Evolutionary conservation across 1,284 basidiomycete genomes (phyloP).

Genomic region (Microbotryomycetes sp.): DNA sequence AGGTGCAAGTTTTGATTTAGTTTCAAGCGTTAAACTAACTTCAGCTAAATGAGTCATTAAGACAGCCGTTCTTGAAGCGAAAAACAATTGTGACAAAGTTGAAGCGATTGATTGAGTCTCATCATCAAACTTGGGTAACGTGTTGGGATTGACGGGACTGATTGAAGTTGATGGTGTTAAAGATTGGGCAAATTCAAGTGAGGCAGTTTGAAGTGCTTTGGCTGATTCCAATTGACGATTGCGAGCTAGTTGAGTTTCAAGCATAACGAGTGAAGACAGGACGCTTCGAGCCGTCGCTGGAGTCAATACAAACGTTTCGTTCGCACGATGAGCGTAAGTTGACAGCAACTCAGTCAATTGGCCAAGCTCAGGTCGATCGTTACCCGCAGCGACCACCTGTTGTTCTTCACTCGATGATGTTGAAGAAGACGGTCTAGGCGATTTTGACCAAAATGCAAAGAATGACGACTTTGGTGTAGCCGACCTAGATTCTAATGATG

Average conservation of each 20-base stretch:
- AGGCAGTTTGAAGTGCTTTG: constrained; percentile 6
- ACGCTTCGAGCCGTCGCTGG: constrained; percentile 22
- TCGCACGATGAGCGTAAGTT: not conserved
- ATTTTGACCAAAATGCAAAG: constrained; percentile 32
- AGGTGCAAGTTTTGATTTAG: not conserved
- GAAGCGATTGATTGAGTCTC: constrained; percentile 1
- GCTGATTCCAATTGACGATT: constrained; percentile 9
- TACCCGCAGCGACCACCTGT: too few species aligned
- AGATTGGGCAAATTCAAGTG: constrained; percentile 13
- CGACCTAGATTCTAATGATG: too few species aligned
- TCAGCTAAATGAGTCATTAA: constrained; percentile 29
- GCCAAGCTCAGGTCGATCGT: constrained; percentile 14
- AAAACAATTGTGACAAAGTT: not conserved
- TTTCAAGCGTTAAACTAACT: constrained; percentile 18
- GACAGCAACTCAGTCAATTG: constrained; percentile 16
- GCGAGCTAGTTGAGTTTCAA: constrained; percentile 30
- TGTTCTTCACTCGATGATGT: not conserved
- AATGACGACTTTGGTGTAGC: constrained; percentile 16
- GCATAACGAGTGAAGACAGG: constrained; percentile 21
- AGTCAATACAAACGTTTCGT: too few species aligned
- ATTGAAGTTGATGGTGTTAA: constrained; percentile 2
- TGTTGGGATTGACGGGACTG: not conserved
- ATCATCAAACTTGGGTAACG: not conserved
- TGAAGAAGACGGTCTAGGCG: not conserved
- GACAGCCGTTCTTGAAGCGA: constrained; percentile 18